These are phyloP conservation scores for Aspergillus quadricinctus DNA, from an alignment of 2,329 filamentous ascomycete genomes.

Conservation along the genomic window DNA sequence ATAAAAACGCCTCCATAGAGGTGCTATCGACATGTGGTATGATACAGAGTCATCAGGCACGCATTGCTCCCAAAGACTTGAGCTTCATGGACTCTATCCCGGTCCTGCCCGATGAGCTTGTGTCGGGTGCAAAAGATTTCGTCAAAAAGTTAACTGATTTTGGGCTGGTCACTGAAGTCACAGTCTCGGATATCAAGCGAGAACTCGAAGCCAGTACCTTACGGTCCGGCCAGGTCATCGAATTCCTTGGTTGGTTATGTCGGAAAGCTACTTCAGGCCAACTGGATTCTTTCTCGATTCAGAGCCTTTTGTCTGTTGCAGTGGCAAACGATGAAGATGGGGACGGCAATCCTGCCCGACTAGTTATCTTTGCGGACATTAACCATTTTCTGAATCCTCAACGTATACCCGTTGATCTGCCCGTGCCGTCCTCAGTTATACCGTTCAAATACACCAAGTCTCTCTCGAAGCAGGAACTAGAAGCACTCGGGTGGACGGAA, in stretches of 20 bases:
- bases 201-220: conserved; percentile 81
- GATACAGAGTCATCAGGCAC: conserved; percentile 75
- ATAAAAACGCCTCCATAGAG: conserved; percentile 75
- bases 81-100: conserved; percentile 87
- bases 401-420: conserved; percentile 75
- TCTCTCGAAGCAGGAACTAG: conserved; percentile 63
- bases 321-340: conserved; percentile 55
- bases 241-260: conserved; percentile 81
- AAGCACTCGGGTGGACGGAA: conserved; percentile 80
- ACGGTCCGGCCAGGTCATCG: conserved; percentile 68
- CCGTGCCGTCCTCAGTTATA: conserved; percentile 75
- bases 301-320: conserved; percentile 69
- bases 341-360: conserved; percentile 57
- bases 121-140: conserved; percentile 63
- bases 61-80: conserved; percentile 65
- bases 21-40: conserved; percentile 85
- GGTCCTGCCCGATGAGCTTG: conserved; percentile 72
- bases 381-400: conserved; percentile 69
- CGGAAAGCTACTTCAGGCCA: conserved; percentile 68
- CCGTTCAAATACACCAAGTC: conserved; percentile 76
- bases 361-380: conserved; percentile 74
- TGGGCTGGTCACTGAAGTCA: conserved; percentile 82
- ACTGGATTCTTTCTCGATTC: conserved; percentile 64
- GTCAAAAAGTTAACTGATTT: conserved; percentile 77
- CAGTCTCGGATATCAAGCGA: conserved; percentile 75